Base-by-base conservation (phyloP, 2,329 filamentous ascomycete species). In the Colletotrichum nymphaeae region DNA sequence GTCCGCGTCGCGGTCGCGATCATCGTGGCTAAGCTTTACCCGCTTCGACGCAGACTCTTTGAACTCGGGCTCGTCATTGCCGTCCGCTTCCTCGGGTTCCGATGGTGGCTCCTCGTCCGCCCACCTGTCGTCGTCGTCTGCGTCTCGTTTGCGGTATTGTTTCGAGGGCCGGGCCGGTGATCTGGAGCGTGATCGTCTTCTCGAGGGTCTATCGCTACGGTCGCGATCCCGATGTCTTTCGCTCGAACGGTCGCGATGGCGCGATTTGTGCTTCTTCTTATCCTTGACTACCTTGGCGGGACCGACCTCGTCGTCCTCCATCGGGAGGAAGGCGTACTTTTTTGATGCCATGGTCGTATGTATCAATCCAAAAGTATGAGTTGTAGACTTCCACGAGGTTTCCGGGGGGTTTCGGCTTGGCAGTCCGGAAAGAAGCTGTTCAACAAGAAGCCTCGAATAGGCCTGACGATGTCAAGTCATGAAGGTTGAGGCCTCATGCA, bases 1-100 rank as follows among this genome's bases (percentile, higher is more conserved):
- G 24, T 90, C 89, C 66, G 76, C 83, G 75, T 82, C 75, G 1
- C 55, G 59, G 32, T 64, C 56, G 0, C 79, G 82, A 19, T 88
- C 87, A 65, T 91, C 87, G 59, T 93, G 91, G 63, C 82, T 86
- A 32, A 93, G 83, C 79, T 94, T 92, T 1, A 92, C 87, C 28
- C 93, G 88, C 81, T 96, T 96, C 22, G 91, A 87, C 2, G 92
- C 90, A 0, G 93, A 93, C 76, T 93, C 91, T 57, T 89, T 84
- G 62, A 93, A 93, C 19, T 93, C 91, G 1, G 86, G 85, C 63
- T 88, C 87, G 26, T 87, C 86, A 4, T 85, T 86, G 12, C 83
- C 83, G 12, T 83, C 82, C 8, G 30, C 32, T 1, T 66, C 71
- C 9, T 84, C 85, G 5, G 81, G 80, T 19, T 84, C 84, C 0